Percentiles rank a stretch among this genome's conserved stretches.
phyloP scores from a whole-genome alignment of 2,329 filamentous ascomycete species.

The Nectriaceae sp. region DNA sequence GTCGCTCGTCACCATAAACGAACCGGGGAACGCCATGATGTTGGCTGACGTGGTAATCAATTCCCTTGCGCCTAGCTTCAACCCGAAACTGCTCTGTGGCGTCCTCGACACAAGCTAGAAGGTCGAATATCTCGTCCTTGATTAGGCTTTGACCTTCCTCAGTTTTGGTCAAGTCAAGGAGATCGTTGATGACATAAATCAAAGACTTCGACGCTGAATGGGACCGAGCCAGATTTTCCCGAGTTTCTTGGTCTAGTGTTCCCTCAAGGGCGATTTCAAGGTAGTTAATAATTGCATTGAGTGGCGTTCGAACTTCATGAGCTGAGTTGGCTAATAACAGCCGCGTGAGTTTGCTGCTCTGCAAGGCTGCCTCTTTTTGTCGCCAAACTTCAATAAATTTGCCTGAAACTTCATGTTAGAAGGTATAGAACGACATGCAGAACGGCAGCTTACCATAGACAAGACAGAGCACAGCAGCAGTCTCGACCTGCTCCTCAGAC shows the following conservation, averaged over 20 bases:
- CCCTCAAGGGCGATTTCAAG: slow-evolving; percentile 89
- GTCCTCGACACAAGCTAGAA: slow-evolving; percentile 71
- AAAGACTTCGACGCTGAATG: slow-evolving; percentile 91
- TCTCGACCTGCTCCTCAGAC: slow-evolving; percentile 87
- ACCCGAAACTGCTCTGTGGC: slow-evolving; percentile 73
- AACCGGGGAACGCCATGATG: slow-evolving; percentile 68
- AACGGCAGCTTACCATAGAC: slow-evolving; percentile 68
- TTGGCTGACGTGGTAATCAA: slow-evolving; percentile 68
- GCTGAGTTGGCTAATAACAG: slow-evolving; percentile 84
- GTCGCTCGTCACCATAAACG: slow-evolving; percentile 77
- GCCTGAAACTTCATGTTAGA: slow-evolving; percentile 33
- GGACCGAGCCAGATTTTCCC: slow-evolving; percentile 81
- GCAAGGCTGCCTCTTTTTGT: slow-evolving; percentile 82
- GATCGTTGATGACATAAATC: slow-evolving; percentile 92
- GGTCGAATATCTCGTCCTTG: slow-evolving; percentile 79
- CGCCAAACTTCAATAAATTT: slow-evolving; percentile 92
- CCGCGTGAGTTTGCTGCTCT: slow-evolving; percentile 78
- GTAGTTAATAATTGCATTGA: slow-evolving; percentile 95
- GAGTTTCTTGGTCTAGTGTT: slow-evolving; percentile 74
- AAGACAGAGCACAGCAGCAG: slow-evolving; percentile 81
- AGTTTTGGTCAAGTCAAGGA: slow-evolving; percentile 84
- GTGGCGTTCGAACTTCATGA: slow-evolving; percentile 85
- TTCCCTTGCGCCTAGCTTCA: slow-evolving; percentile 75
- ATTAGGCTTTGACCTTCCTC: slow-evolving; percentile 79
- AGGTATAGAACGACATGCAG: neutral